Conservation (phyloP, 2,329 filamentous ascomycete genomes). For the Xylariaceae sp. region DNA sequence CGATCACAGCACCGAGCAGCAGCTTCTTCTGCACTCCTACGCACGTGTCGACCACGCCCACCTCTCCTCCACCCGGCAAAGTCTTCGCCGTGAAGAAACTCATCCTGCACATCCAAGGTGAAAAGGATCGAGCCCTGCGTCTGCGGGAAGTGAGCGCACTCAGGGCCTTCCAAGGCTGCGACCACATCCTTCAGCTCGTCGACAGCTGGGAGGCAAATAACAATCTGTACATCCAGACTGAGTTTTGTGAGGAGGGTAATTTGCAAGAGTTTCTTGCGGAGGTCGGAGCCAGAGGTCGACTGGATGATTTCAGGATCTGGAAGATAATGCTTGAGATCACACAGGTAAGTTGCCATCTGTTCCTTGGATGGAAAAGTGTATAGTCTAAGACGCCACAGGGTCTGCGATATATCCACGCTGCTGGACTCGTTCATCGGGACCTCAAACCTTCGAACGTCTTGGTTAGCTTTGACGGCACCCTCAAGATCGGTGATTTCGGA, state of each 20-base stretch:
- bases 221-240: conserved; percentile 93
- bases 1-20: conserved; percentile 37
- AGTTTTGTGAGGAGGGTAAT: conserved; percentile 92
- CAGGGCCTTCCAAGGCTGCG: conserved; percentile 67
- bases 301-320: conserved; percentile 98
- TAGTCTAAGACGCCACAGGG: conserved; percentile 49
- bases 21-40: conserved; percentile 42
- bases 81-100: conserved; percentile 95
- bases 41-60: conserved; percentile 43
- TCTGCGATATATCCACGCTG: conserved; percentile 81
- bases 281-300: conserved; percentile 73
- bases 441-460: conserved; percentile 82
- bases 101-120: conserved; percentile 70
- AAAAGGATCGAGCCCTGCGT: conserved; percentile 75
- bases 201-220: conserved; percentile 83
- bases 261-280: conserved; percentile 80
- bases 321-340: conserved; percentile 88
- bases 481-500: conserved; percentile 85
- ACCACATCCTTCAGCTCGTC: conserved; percentile 79
- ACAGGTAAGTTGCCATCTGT: conserved; percentile 55
- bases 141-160: conserved; percentile 79
- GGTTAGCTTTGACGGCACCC: conserved; percentile 71
- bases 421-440: conserved; percentile 79
- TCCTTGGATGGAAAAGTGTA: not conserved
- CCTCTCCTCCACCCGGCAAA: conserved; percentile 47